Evolutionary conservation across 2,329 filamentous ascomycete genomes (phyloP).

Genomic region (Chrysosporium keratinophilum): DNA sequence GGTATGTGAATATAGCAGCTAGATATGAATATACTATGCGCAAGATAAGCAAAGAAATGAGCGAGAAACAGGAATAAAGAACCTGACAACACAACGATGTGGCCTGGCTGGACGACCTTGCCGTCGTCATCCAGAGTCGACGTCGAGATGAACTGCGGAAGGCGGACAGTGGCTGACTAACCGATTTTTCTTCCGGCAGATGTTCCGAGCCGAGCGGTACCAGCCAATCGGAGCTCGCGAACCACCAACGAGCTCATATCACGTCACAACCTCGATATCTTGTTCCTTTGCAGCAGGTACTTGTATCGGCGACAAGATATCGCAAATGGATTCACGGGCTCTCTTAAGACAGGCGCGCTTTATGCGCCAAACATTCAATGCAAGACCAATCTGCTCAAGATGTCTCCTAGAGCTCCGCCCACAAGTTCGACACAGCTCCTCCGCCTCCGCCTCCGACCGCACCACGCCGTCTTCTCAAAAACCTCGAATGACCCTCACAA

Average conservation of each 20-base stretch:
- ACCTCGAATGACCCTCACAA: constrained; percentile 50
- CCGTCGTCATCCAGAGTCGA: neutral
- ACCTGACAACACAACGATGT: neutral
- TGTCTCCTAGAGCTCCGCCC: constrained; percentile 1
- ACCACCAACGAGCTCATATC: neutral
- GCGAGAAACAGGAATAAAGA: neutral
- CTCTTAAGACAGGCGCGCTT: neutral
- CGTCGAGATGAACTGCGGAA: neutral
- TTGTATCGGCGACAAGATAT: neutral
- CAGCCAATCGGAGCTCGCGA: neutral
- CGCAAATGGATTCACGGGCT: neutral
- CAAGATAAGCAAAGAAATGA: neutral
- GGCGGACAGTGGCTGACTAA: neutral
- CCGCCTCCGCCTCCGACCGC: constrained; percentile 13
- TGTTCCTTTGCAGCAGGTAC: neutral
- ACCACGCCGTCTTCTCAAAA: constrained; percentile 18
- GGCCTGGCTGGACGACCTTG: neutral
- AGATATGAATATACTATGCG: neutral
- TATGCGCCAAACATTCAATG: neutral
- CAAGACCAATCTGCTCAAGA: constrained; percentile 6
- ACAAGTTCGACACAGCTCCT: neutral
- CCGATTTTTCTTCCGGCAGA: neutral
- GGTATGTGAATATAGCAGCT: neutral
- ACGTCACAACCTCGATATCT: constrained; percentile 1
- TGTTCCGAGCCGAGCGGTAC: neutral